Evolutionary conservation across 345 rosid species (phyloP), one percentile per base, ranked within the genome.

Genomic region (Citrus glauca): DNA sequence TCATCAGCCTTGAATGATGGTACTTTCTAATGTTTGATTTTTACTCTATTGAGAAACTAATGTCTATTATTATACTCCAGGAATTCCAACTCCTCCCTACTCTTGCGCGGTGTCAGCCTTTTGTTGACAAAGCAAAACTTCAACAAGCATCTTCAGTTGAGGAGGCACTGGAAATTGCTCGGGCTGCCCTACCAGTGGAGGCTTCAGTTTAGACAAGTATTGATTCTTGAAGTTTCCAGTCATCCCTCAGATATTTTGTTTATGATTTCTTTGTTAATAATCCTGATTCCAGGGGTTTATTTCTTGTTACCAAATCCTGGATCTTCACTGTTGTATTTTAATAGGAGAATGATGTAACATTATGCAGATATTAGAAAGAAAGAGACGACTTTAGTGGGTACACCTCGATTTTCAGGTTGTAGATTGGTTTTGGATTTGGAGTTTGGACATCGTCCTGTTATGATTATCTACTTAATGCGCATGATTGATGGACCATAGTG

Each of bases 81-180:
- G 98, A 94, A 88, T 90, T 92, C 77, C 88, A 94, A 84, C 92
- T 94, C 68, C 96, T 94, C 16, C 97, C 94, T 11, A 82, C 87
- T 85, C 90, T 91, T 65, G 94, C 94, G n/a, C 86, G 98, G 88
- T 81, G 86, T 85, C 97, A 91, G 81, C 99, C 99, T 33, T 56
- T 74, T 0, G 86, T 93, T 17, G 95, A 96, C 42, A 93, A 88
- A 82, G 82, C 89, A 56, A 88, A 89, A 84, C 98, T 93, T 71
- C 87, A 86, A 71, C 86, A 85, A 40, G 97, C 98, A 71, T 87
- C 98, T 63, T 93, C 97, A 7, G 97, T 91, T 5, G 97, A 96
- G 84, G 97, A 88, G 86, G 99, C 97, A 0, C 87, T 95, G 2
- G 86, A 87, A 74, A 90, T 95, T 64, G 94, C 91, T 66, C 78